Percentiles rank a stretch among this genome's conserved stretches.
Conservation (phyloP, 768 basidiomycete genomes). For the Boletus rubroflammeus region DNA sequence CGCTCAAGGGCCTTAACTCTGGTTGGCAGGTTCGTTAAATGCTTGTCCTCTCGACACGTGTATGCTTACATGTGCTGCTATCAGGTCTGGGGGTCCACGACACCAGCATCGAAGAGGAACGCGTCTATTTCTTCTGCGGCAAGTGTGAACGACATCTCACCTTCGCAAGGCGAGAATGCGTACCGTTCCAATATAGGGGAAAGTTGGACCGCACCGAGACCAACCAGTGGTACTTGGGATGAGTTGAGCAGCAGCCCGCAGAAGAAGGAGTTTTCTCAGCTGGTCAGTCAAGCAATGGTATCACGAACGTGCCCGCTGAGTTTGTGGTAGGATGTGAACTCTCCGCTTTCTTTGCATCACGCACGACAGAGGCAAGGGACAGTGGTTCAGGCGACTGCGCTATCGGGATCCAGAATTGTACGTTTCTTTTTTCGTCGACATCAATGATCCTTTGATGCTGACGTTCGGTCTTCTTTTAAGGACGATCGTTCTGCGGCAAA, state of each 20-base stretch:
- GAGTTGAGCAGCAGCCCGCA: constrained; percentile 47
- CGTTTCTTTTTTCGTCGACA: constrained; percentile 6
- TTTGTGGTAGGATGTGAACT: constrained; percentile 37
- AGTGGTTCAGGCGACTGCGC: constrained; percentile 34
- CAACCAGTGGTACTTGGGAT: constrained; percentile 59
- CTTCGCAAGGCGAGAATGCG: constrained; percentile 42
- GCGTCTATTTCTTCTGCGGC: constrained; percentile 59
- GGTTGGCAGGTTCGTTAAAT: constrained; percentile 61
- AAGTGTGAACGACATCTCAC: constrained; percentile 47
- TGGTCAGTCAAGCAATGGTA: constrained; percentile 37
- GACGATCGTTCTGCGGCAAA: constrained; percentile 48
- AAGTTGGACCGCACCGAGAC: constrained; percentile 48
- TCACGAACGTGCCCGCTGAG: constrained; percentile 9
- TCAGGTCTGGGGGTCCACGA: constrained; percentile 58
- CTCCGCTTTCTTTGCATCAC: constrained; percentile 43
- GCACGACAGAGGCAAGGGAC: constrained; percentile 45
- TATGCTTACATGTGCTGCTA: constrained; percentile 6
- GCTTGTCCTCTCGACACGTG: constrained; percentile 5
- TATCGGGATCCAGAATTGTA: constrained; percentile 42
- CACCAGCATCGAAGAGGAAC: constrained; percentile 52
- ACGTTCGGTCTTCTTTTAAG: constrained; percentile 28
- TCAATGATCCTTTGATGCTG: constrained; percentile 14
- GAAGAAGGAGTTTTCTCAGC: constrained; percentile 46
- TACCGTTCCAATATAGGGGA: constrained; percentile 49
- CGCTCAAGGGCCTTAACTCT: constrained; percentile 51